Base-by-base conservation (phyloP, 106 monocot species). In the Acorus gramineus region DNA sequence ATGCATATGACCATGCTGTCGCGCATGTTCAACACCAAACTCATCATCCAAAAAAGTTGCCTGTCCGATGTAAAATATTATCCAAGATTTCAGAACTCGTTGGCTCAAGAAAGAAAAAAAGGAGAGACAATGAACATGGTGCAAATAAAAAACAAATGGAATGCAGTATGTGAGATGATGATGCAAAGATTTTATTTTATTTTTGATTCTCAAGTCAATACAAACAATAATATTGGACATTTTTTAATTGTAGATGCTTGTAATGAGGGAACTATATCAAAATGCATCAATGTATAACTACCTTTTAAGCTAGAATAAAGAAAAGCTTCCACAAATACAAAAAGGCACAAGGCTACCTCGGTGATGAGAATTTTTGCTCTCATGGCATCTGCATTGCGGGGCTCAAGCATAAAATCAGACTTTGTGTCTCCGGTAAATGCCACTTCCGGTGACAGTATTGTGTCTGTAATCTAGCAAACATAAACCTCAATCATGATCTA, bases 291-390 rank as follows among this genome's bases (percentile, higher is more conserved):
- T 28, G 28, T 28, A 0, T 28, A 28, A 28, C 28, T 28, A 28
- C 28, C 28, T 28, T 28, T 28, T 28, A 28, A 28, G 28, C 28
- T 28, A 28, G 28, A 28, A 28, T 28, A 28, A 63, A 5, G 10
- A n/a, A 48, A 63, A 63, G 14, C 2, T 14, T 43, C 11, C 14
- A 46, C 59, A 45, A n/a, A 11, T 50, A 1, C 4, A 52, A 8
- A 49, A 8, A 44, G 5, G 4, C 13, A 52, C 6, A 8, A 48
- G 6, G 4, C 51, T 77, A 92, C 96, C 96, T 98, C 96, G 4
- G 87, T 92, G 43, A 98, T 85, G 51, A 98, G 96, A 63, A 98
- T 44, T 70, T 98, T 98, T 56, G 96, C 91, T 92, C 96, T 83
- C 64, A 98, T 63, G 3, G 96, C 96, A 88, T 92, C 96, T 46